Evolutionary conservation across 768 basidiomycete genomes (phyloP), one percentile per base, ranked within the genome.

Genomic region (Tricholoma sp.): DNA sequence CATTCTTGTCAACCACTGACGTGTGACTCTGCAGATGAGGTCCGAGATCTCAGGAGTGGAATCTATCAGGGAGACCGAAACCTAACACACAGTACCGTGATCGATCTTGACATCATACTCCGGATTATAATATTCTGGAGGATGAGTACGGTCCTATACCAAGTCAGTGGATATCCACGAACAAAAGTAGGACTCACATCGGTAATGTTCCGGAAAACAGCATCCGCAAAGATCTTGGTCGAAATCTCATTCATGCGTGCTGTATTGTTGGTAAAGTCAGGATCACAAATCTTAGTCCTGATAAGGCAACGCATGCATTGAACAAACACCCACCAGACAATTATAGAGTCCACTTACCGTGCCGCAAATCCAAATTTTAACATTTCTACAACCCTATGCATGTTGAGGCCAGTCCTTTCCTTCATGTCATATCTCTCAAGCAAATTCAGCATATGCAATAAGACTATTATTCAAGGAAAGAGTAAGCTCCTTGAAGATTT

Each of bases 381-480:
- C 0, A 83, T 81, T 70, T 98, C 97, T 12, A 98, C 76, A 4
- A 91, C 67, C 47, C 94, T 79, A 68, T 98, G 97, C 2, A 82
- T 76, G 60, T 84, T 89, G 13, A 92, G 67, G 0, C 78, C 76
- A n/a, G 78, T 85, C 59, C 76, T 69, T 45, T 83, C 83, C 24
- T 74, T 72, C 15, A 78, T 61, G 33, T 81, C 70, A 64, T 81
- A 98, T n/a, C 80, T 77, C 66, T 97, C 94, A 47, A 96, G 72
- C 17, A 94, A 68, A 66, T 98, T 97, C n/a, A 98, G 74, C 80
- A 98, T 89, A 66, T 93, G 89, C 39, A 97, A 72, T 41, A 98
- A 73, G n/a, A 90, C 91, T 77, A 29, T 50, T 28, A 29, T 17
- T 49, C 49, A 47, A 18, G 48, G 33, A 45, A 41, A 20, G 36